Evolutionary conservation across 129 eudicot species (phyloP), one percentile per base, ranked within the genome.

Genomic region (Flaveria trinervia): DNA sequence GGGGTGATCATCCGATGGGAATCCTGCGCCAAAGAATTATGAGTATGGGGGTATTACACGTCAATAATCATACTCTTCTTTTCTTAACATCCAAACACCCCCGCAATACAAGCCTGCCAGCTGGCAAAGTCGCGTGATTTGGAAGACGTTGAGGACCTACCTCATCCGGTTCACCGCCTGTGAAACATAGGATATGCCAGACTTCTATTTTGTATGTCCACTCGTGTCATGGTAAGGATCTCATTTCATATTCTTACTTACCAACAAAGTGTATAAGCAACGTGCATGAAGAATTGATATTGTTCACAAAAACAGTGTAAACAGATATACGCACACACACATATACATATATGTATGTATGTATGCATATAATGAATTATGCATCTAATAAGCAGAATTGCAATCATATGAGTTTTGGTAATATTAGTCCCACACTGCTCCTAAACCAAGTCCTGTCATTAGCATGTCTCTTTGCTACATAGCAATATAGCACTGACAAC

Each of bases 1-100:
- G 46, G 72, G 81, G 78, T 79, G 84, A 85, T 85, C 89, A 80
- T 75, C 89, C 88, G 83, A 75, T 77, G 75, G 81, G 66, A 83
- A 83, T 83, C 98, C 98, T 93, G 98, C 92, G 96, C 79, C 96
- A 93, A 93, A 90, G 86, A 88, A 88, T 73, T 75, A 84, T 90
- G 96, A 92, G 87, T 77, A 85, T 52, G 91, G 89, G 92, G 91
- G 85, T 85, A 82, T 72, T 77, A 83, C 67, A 87, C 85, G 79
- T 85, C 12, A 80, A 82, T 78, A 62, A 74, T 76, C 77, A 79
- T 75, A 73, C 72, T 68, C 87, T 80, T 81, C 68, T 77, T 68
- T 75, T 70, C 68, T 79, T 65, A 80, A 84, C 68, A 87, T 87
- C 92, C 86, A 22, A 73, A 77, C 77, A 77, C 88, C 96, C 95